Evolutionary conservation across 495 filamentous ascomycete species (phyloP).

Genomic region (Aspergillus baeticus): DNA sequence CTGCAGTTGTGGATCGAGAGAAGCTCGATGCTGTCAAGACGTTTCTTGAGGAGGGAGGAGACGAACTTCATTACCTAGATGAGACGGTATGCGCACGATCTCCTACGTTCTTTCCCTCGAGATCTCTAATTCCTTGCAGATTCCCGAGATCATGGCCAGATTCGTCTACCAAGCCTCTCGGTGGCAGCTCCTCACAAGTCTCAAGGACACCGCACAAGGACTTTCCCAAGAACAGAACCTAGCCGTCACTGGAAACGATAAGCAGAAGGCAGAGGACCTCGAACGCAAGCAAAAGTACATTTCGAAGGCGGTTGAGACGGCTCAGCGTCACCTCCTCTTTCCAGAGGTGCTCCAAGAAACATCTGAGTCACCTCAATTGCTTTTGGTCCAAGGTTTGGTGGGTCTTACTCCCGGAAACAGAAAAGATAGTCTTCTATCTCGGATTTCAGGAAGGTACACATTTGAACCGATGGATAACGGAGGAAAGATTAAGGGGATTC

Average conservation of each 20-base stretch:
- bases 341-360: conserved; percentile 32
- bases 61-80: conserved; percentile 76
- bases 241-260: conserved; percentile 19
- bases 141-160: conserved; percentile 79
- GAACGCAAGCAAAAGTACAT: conserved; percentile 44
- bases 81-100: conserved; percentile 46
- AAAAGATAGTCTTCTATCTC: conserved; percentile 30
- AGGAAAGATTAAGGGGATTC: conserved; percentile 49
- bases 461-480: conserved; percentile 34
- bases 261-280: conserved; percentile 29
- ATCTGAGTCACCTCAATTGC: conserved; percentile 16
- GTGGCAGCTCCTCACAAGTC: conserved; percentile 65
- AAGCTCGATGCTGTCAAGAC: conserved; percentile 77
- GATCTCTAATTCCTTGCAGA: conserved; percentile 32
- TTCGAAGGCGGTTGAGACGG: conserved; percentile 33
- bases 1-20: conserved; percentile 80
- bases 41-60: conserved; percentile 76
- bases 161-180: conserved; percentile 90
- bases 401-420: conserved; percentile 32
- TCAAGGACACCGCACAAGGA: conserved; percentile 63
- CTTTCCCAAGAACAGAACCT: conserved; percentile 12
- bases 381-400: conserved; percentile 22
- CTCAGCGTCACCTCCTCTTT: conserved; percentile 32
- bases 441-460: conserved; percentile 21
- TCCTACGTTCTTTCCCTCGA: conserved; percentile 11